Conservation (phyloP, 1,139 yeast species). For the Hemisphaericaspora lyxosophila region DNA sequence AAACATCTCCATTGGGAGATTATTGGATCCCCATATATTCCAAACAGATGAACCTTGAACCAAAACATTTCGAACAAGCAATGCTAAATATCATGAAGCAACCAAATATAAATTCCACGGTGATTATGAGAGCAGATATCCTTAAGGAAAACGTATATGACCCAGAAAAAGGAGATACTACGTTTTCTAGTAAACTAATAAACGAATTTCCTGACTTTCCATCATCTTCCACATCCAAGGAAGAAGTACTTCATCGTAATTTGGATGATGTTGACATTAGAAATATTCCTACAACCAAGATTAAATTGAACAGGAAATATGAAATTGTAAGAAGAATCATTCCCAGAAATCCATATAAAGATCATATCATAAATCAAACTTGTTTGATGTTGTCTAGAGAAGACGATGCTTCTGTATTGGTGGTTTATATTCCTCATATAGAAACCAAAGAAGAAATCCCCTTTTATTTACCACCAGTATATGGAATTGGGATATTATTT, state of each 20-base stretch:
- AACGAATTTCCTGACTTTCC: constrained; percentile 35
- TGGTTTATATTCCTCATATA: constrained; percentile 78
- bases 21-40: constrained; percentile 65
- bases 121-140: constrained; percentile 85
- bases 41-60: constrained; percentile 44
- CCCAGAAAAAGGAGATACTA: constrained; percentile 35
- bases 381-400: constrained; percentile 51
- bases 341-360: constrained; percentile 88
- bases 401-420: constrained; percentile 35
- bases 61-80: constrained; percentile 65
- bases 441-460: constrained; percentile 65
- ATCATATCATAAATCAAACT: constrained; percentile 79
- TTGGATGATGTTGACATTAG: constrained; percentile 58
- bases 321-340: constrained; percentile 75
- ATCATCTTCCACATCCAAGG: constrained; percentile 24
- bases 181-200: constrained; percentile 33
- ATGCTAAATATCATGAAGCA: constrained; percentile 78
- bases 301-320: constrained; percentile 38
- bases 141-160: constrained; percentile 53
- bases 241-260: constrained; percentile 44
- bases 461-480: constrained; percentile 81
- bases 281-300: constrained; percentile 37
- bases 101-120: constrained; percentile 92
- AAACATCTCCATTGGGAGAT: constrained; percentile 53
- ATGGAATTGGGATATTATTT: constrained; percentile 74